Percentiles rank a stretch among this genome's conserved stretches.
Conservation (phyloP, 2,329 filamentous ascomycete species). For the Cryphonectria japonica region DNA sequence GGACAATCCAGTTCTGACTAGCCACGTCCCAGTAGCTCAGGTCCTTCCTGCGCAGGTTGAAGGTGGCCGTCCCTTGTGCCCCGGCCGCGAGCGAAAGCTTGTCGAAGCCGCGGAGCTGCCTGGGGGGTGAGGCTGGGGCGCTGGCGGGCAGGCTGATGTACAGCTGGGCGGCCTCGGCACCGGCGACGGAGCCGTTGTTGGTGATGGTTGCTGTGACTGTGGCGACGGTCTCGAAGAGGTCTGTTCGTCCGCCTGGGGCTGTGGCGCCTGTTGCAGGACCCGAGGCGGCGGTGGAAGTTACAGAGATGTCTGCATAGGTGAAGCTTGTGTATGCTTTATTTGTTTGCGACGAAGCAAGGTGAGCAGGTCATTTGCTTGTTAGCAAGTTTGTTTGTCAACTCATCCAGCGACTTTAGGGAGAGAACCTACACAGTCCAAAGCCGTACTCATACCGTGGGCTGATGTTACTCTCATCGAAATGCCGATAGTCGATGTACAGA, state of each 20-base stretch:
- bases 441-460: slow-evolving; percentile 67
- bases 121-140: slow-evolving; percentile 44
- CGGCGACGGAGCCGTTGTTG: slow-evolving; percentile 65
- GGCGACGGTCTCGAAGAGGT: slow-evolving; percentile 50
- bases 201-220: slow-evolving; percentile 63
- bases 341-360: too few species aligned
- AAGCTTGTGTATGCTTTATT: slow-evolving; percentile 68
- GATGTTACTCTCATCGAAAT: slow-evolving; percentile 61
- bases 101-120: slow-evolving; percentile 65
- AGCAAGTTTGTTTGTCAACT: too few species aligned
- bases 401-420: too few species aligned
- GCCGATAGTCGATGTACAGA: slow-evolving; percentile 66
- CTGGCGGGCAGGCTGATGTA: slow-evolving; percentile 50
- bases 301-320: slow-evolving; percentile 56
- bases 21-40: slow-evolving; percentile 66
- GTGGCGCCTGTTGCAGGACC: slow-evolving; percentile 46
- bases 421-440: slow-evolving; percentile 57
- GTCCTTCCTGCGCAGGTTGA: slow-evolving; percentile 62
- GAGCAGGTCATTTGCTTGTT: too few species aligned
- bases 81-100: slow-evolving; percentile 58
- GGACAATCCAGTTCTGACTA: slow-evolving; percentile 63
- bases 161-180: slow-evolving; percentile 70
- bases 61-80: slow-evolving; percentile 50
- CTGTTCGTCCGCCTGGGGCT: slow-evolving; percentile 48
- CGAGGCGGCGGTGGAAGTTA: slow-evolving; percentile 42